Percentiles rank a stretch among this genome's conserved stretches.
phyloP scores from a whole-genome alignment of 768 basidiomycete species.

The Termitomyces sp. region DNA sequence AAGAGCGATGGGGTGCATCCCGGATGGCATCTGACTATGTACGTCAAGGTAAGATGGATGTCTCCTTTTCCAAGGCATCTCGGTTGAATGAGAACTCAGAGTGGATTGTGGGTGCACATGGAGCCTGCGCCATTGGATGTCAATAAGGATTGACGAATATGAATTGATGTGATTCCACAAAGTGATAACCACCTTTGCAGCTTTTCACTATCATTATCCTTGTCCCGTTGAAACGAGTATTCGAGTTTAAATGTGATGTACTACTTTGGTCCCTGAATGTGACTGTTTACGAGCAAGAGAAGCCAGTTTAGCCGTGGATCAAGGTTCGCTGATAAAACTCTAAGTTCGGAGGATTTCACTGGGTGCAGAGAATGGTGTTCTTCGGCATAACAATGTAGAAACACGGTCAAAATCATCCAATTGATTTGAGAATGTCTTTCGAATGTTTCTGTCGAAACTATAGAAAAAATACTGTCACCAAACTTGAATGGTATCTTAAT shows the following conservation, averaged over 20 bases:
- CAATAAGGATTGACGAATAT: not conserved
- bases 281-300: too few relatives aligned
- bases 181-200: not conserved
- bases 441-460: not conserved
- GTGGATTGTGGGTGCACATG: constrained; percentile 31
- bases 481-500: not conserved
- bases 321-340: too few relatives aligned
- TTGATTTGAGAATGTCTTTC: too few relatives aligned
- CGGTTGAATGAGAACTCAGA: constrained; percentile 12
- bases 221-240: not conserved
- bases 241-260: not conserved
- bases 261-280: too few relatives aligned
- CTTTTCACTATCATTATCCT: not conserved
- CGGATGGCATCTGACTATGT: constrained; percentile 55
- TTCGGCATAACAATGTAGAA: too few relatives aligned
- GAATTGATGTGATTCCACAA: not conserved
- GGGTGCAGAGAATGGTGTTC: too few relatives aligned
- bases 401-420: too few relatives aligned
- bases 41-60: constrained; percentile 35
- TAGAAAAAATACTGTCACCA: not conserved
- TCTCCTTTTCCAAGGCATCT: not conserved
- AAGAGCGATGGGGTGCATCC: constrained; percentile 42
- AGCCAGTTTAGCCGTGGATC: too few relatives aligned
- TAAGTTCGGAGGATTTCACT: too few relatives aligned
- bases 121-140: constrained; percentile 15